Conservation (phyloP, 2,329 filamentous ascomycete genomes). For the Apiospora koreana region DNA sequence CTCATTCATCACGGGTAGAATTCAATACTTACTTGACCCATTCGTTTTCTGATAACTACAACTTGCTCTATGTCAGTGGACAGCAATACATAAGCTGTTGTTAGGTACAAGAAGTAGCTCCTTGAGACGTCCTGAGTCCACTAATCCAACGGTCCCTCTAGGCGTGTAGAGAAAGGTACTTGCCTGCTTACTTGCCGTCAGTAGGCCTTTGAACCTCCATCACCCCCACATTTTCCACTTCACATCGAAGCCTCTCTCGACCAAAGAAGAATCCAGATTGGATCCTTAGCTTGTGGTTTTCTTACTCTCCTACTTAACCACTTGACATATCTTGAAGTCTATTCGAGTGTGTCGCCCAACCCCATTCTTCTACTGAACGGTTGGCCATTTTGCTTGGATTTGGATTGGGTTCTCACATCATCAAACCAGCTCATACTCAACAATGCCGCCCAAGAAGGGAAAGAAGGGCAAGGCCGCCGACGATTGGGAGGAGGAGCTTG, state of each 20-base stretch:
- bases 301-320: not conserved
- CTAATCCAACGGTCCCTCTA: not conserved
- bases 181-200: not conserved
- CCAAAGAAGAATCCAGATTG: conserved; percentile 3
- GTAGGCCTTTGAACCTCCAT: not conserved
- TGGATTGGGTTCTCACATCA: not conserved
- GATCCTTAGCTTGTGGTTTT: not conserved
- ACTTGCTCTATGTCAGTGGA: too few species aligned
- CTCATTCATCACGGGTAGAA: too few species aligned
- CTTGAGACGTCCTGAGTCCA: not conserved
- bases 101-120: not conserved
- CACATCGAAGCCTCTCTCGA: conserved; percentile 8
- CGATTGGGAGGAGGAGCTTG: conserved; percentile 93
- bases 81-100: too few species aligned
- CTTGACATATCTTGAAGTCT: conserved; percentile 3
- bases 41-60: too few species aligned
- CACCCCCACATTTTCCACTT: conserved; percentile 11
- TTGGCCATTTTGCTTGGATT: not conserved
- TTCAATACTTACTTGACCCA: too few species aligned
- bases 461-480: conserved; percentile 81
- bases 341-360: conserved; percentile 1
- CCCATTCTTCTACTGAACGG: not conserved
- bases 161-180: not conserved
- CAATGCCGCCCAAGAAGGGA: conserved; percentile 90
- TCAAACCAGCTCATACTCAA: conserved; percentile 32